Evolutionary conservation across 2,329 filamentous ascomycete genomes (phyloP), one percentile per base, ranked within the genome.

Genomic region (Botrytis fragariae): DNA sequence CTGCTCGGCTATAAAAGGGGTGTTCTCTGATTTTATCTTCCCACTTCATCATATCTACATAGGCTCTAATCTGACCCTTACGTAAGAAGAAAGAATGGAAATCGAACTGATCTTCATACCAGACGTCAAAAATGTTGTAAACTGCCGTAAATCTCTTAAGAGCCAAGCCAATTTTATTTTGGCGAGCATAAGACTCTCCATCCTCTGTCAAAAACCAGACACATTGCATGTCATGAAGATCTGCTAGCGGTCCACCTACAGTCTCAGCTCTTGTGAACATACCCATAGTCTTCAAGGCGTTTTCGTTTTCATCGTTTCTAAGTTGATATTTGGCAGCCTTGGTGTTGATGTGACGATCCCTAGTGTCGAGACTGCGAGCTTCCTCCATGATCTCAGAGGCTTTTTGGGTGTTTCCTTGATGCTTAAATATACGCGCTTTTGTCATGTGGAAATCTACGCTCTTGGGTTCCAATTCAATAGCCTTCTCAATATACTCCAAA

Each of bases 91-190:
- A 99, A 81, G 90, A 94, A 86, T 99, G 97, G 86, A 99, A 99
- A 82, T 99, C 96, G 79, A 98, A 98, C 80, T 99, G 96, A 79
- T 99, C 96, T 82, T 99, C 97, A 81, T 97, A 92, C 96, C 96
- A 99, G 32, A 94, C 90, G 77, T 98, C 95, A 79, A 99, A 99
- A 77, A 99, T 97, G 83, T 93, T 94, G 82, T 92, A 91, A 73
- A 99, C 89, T 35, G 93, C 87, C 77, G 95, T 93, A 83, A 98
- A 95, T 68, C 97, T 90, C 86, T 99, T 99, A 71, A 99, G 86
- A 0, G 97, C 95, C 74, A 98, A 87, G 6, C 92, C 94, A 64
- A 93, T 85, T 78, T 97, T 94, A 76, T 91, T 91, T 81, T 94
- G 92, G 69, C 96, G 91, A 73, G 93, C 86, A 82, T 95, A 94